Evolutionary conservation across 495 filamentous ascomycete species (phyloP).

Genomic region (Aspergillus carlsbadensis): DNA sequence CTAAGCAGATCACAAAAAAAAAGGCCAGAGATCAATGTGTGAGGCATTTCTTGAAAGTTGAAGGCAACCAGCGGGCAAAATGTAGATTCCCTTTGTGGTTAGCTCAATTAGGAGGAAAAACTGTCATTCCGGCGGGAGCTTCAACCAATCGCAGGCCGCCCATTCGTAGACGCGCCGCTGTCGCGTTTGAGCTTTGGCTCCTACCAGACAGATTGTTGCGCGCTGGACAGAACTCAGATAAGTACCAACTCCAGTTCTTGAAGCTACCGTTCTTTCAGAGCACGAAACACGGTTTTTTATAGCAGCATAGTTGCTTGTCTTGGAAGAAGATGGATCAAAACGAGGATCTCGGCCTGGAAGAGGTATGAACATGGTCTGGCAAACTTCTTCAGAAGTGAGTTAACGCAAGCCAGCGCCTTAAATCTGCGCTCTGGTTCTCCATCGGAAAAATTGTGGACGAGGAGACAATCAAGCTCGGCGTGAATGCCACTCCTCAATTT

Average conservation of each 20-base stretch:
- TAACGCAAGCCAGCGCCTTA: slow-evolving; percentile 62
- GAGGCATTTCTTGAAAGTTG: background rate
- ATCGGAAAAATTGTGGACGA: slow-evolving; percentile 90
- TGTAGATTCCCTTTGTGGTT: slow-evolving; percentile 10
- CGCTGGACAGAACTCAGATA: background rate
- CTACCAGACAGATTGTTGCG: background rate
- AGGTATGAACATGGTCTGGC: slow-evolving; percentile 25
- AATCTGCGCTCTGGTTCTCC: slow-evolving; percentile 89
- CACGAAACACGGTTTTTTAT: too few relatives aligned
- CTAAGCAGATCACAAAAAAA: background rate
- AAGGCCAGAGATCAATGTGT: background rate
- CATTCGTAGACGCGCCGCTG: background rate
- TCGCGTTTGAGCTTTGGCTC: background rate
- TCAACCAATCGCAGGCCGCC: slow-evolving; percentile 9
- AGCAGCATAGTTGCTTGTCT: background rate
- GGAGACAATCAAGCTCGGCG: slow-evolving; percentile 69
- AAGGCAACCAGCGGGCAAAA: background rate
- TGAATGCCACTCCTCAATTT: slow-evolving; percentile 93
- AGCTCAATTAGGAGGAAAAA: background rate
- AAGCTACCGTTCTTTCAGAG: too few relatives aligned
- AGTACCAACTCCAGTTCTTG: background rate
- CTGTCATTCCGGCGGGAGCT: slow-evolving; percentile 13
- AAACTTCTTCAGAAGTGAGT: background rate
- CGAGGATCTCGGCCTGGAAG: slow-evolving; percentile 40
- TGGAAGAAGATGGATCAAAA: slow-evolving; percentile 30